Evolutionary conservation across 495 filamentous ascomycete species (phyloP).

Genomic region (Penicillium herquei): DNA sequence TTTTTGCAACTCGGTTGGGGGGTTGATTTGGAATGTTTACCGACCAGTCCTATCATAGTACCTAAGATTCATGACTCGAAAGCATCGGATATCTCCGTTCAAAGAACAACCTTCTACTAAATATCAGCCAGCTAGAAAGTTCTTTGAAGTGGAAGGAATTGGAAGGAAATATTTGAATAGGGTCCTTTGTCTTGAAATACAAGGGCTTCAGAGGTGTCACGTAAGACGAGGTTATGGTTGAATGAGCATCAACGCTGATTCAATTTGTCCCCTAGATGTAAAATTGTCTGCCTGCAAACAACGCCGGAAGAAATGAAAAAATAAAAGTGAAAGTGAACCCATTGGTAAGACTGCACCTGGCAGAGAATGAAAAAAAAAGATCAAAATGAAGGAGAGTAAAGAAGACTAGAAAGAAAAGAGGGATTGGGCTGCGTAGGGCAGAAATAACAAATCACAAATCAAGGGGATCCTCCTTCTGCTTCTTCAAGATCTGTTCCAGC

Average conservation of each 20-base stretch:
- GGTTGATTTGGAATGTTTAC: no score
- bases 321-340: neutral
- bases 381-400: neutral
- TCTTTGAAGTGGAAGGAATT: no score
- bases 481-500: slow-evolving; percentile 53
- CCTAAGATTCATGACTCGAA: no score
- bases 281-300: slow-evolving; percentile 1
- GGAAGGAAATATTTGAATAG: no score
- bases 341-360: neutral
- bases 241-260: neutral
- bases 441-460: neutral
- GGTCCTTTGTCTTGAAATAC: no score
- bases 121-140: no score
- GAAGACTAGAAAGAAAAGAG: neutral
- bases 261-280: neutral
- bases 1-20: no score
- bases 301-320: neutral
- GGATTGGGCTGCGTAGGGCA: neutral
- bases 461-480: slow-evolving; percentile 15
- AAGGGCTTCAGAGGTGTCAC: no score
- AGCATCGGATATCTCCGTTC: no score
- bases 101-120: no score
- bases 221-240: no score
- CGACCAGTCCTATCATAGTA: no score
- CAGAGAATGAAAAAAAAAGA: neutral